phyloP scores from a whole-genome alignment of 768 basidiomycete genomes.

The Hemileccinum impolitum region DNA sequence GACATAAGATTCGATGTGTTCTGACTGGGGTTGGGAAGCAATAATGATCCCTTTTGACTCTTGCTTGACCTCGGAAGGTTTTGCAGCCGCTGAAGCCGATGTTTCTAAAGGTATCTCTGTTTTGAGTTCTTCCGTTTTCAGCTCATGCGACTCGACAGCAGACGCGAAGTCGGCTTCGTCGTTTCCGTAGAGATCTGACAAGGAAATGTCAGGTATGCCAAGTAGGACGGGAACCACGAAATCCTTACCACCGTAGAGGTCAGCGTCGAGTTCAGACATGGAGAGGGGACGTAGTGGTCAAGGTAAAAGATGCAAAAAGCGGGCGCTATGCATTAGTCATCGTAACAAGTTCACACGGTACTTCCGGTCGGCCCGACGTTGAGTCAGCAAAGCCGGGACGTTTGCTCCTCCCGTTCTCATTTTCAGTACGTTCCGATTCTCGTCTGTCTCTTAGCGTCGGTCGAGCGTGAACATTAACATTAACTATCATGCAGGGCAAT shows the following conservation, averaged over 20 bases:
- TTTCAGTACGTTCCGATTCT: not conserved
- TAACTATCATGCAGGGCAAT: conserved; percentile 8
- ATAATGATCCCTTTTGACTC: conserved; percentile 11
- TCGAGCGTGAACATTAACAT: not conserved
- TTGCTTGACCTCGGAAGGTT: conserved; percentile 19
- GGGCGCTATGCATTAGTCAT: conserved; percentile 27
- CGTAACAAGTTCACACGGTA: conserved; percentile 21
- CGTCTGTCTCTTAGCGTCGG: not conserved
- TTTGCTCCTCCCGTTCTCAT: not conserved
- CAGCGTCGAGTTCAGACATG: conserved; percentile 85
- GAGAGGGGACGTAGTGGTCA: conserved; percentile 28
- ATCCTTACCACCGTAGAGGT: conserved; percentile 78
- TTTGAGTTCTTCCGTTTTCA: conserved; percentile 25
- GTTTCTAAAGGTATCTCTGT: conserved; percentile 25
- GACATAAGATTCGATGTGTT: conserved; percentile 14
- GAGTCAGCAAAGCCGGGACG: not conserved
- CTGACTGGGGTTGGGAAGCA: conserved; percentile 10
- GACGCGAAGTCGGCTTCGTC: conserved; percentile 60
- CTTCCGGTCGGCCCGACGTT: conserved; percentile 16
- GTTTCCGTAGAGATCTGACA: conserved; percentile 63
- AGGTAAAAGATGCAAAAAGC: conserved; percentile 33
- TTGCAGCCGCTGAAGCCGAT: conserved; percentile 18
- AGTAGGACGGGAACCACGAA: not conserved
- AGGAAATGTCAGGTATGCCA: not conserved
- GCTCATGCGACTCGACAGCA: conserved; percentile 38